These are phyloP conservation scores for Symbiodinium pilosum DNA, from an alignment of 73 alveolate genomes.

Conservation along the genomic window DNA sequence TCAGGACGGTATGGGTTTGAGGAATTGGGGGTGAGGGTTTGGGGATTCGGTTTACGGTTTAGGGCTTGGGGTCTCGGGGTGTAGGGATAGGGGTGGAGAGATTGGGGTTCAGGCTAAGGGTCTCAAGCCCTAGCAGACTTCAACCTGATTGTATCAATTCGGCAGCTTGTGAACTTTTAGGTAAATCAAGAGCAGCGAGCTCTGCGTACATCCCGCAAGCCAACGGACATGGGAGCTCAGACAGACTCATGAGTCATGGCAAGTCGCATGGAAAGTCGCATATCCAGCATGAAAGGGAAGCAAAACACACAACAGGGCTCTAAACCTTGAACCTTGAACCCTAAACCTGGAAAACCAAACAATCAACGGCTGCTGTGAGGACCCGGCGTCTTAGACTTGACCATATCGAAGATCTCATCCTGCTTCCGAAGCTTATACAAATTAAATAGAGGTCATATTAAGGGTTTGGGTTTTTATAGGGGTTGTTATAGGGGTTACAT, in stretches of 20 bases:
- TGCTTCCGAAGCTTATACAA: neutral
- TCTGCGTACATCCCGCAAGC: too few relatives aligned
- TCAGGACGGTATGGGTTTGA: neutral
- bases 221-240: too few relatives aligned
- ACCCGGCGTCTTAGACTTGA: conserved; percentile 84
- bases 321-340: neutral
- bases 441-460: too few relatives aligned
- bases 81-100: neutral
- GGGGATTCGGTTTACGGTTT: neutral
- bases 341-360: neutral
- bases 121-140: neutral
- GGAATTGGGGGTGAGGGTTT: neutral
- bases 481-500: too few relatives aligned
- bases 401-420: conserved; percentile 96
- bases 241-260: too few relatives aligned
- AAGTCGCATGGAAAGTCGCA: too few relatives aligned
- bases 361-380: too few relatives aligned
- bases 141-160: neutral
- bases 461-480: too few relatives aligned
- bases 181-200: neutral
- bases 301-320: too few relatives aligned
- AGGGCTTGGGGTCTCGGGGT: neutral
- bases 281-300: too few relatives aligned
- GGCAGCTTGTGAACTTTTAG: neutral
- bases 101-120: neutral